Percentiles rank a stretch among this genome's conserved stretches.
phyloP scores from a whole-genome alignment of 192 early-diverging fungal species.

The Coemansia sp. region DNA sequence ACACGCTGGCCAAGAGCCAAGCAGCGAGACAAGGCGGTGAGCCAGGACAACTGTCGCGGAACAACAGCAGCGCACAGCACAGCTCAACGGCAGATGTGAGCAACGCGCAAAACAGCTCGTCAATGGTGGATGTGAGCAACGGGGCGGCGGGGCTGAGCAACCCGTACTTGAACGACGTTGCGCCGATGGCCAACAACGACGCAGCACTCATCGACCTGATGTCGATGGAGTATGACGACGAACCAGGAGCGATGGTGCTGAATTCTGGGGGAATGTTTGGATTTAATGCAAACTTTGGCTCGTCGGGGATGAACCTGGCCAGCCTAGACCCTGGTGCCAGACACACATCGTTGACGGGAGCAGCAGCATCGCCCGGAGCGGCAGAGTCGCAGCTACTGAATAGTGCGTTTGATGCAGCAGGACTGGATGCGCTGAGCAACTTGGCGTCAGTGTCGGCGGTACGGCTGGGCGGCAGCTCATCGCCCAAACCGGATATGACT shows the following conservation, averaged over 20 bases:
- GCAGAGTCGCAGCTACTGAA: conserved; percentile 47
- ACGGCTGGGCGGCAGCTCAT: conserved; percentile 12
- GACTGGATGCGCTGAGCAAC: conserved; percentile 47
- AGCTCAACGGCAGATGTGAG: conserved; percentile 39
- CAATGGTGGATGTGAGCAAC: conserved; percentile 31
- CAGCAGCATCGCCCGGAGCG: not conserved
- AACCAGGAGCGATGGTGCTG: conserved; percentile 22
- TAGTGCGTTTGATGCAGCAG: conserved; percentile 51
- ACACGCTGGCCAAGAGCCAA: conserved; percentile 13
- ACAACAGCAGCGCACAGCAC: conserved; percentile 36
- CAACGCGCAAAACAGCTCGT: conserved; percentile 39
- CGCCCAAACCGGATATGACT: conserved; percentile 37
- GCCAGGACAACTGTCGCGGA: conserved; percentile 12
- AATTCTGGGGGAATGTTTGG: conserved; percentile 52
- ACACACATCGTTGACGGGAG: not conserved
- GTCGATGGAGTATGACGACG: conserved; percentile 53
- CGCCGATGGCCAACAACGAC: conserved; percentile 37
- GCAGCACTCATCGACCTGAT: conserved; percentile 52
- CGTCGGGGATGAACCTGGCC: conserved; percentile 45
- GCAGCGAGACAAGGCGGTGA: not conserved
- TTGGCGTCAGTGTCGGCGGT: conserved; percentile 21
- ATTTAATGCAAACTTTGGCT: conserved; percentile 52
- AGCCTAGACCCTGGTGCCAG: conserved; percentile 12
- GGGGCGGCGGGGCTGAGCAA: conserved; percentile 41
- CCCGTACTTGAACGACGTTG: conserved; percentile 50